Conservation (phyloP, 139 green algal genomes). For the Tetraselmis striata region DNA sequence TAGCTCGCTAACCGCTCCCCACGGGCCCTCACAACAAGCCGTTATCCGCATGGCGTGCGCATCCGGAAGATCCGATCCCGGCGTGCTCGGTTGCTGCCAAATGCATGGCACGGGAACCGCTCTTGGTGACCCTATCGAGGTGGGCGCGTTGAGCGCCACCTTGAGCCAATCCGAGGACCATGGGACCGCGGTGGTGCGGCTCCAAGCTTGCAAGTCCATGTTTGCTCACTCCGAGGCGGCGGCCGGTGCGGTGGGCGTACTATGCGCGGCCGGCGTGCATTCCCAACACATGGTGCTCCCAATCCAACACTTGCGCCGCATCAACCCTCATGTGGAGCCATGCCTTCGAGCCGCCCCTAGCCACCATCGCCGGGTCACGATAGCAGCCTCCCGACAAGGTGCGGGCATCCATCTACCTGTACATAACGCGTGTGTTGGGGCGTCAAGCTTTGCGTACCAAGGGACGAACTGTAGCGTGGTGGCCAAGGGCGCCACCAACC, state of each 20-base stretch:
- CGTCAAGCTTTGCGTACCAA: not conserved
- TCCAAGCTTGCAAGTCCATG: slow-evolving; percentile 71
- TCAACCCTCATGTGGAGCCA: slow-evolving; percentile 58
- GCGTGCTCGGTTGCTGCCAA: slow-evolving; percentile 33
- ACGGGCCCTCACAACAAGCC: slow-evolving; percentile 76
- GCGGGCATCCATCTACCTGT: not conserved
- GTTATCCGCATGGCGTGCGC: slow-evolving; percentile 55
- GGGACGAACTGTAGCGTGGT: not conserved
- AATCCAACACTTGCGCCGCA: slow-evolving; percentile 51
- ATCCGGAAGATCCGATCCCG: slow-evolving; percentile 15
- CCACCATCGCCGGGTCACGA: not conserved
- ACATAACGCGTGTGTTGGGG: not conserved
- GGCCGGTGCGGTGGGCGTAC: slow-evolving; percentile 61
- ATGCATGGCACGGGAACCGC: slow-evolving; percentile 78
- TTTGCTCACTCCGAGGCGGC: slow-evolving; percentile 80
- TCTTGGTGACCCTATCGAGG: slow-evolving; percentile 84
- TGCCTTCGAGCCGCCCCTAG: not conserved
- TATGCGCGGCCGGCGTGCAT: slow-evolving; percentile 23
- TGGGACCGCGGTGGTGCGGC: slow-evolving; percentile 28
- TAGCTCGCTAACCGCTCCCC: slow-evolving; percentile 77
- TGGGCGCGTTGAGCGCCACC: slow-evolving; percentile 44
- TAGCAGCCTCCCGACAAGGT: not conserved
- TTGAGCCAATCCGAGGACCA: slow-evolving; percentile 11
- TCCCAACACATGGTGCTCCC: slow-evolving; percentile 7
- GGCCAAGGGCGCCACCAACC: not conserved